Evolutionary conservation across 2,329 filamentous ascomycete genomes (phyloP), one percentile per base, ranked within the genome.

Genomic region (Fusarium virguliforme): DNA sequence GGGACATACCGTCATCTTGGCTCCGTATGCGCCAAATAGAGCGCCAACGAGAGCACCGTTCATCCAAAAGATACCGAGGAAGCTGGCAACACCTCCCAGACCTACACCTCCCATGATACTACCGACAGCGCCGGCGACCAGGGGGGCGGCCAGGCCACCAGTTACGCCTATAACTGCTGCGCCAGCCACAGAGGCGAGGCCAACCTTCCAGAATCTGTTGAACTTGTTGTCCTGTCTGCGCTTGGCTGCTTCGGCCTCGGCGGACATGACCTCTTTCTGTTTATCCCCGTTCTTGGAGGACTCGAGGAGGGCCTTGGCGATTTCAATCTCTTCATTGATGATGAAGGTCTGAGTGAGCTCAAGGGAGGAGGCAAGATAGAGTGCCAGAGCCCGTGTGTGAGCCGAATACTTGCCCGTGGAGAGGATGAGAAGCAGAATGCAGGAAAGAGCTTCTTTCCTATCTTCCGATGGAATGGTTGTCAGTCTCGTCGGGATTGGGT

Each of bases 141-240:
- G 85, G 0, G 95, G 95, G 1, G 95, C 94, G 1, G 95, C 95
- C n/a, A 97, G 85, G 2, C 95, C 95, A 18, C 95, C 95, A 0
- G 94, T 97, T 4, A 98, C 88, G 6, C 95, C 95, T n/a, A 98
- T 95, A 2, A 97, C 84, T 0, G 93, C 93, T 2, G 95, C 95
- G 10, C 95, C 95, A 0, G 94, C 94, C 0, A 97, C 94, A 8
- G 92, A 93, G 0, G 95, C 95, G 28, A 98, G 85, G 0, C 95
- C 94, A 22, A 98, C 94, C 79, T 97, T 98, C 93, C 94, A 97
- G 79, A 92, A 92, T 8, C 94, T 86, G 22, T 89, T 86, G 8
- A 87, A 82, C 72, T 92, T 89, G 60, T 92, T 92, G 65, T 93
- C 88, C 69, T 95, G 90, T 13, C 87, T 87, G 60, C 91, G 89